Evolutionary conservation across 345 rosid genomes (phyloP).

Genomic region (Hibiscus tridactylites): DNA sequence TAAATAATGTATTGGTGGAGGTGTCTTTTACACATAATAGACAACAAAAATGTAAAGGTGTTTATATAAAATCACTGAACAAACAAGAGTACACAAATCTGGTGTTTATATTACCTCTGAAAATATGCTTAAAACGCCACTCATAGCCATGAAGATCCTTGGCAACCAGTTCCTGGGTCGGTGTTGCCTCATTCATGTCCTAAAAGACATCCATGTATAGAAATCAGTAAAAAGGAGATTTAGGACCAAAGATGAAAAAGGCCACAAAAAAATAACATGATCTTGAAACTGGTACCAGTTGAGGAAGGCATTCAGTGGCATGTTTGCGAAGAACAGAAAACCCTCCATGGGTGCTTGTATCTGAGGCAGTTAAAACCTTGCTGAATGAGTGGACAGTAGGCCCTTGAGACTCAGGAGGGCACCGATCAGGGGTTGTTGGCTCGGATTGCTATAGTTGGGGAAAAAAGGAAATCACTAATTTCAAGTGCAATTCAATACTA

Average conservation of each 20-base stretch:
- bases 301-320: slow-evolving; percentile 89
- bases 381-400: slow-evolving; percentile 61
- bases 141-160: slow-evolving; percentile 84
- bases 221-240: not conserved
- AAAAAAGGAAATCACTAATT: not conserved
- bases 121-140: slow-evolving; percentile 93
- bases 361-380: slow-evolving; percentile 33
- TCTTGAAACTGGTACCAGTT: slow-evolving; percentile 39
- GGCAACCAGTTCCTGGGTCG: slow-evolving; percentile 86
- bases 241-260: not conserved
- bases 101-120: slow-evolving; percentile 46
- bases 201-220: slow-evolving; percentile 20
- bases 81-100: not conserved
- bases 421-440: slow-evolving; percentile 44
- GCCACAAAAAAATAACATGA: not conserved
- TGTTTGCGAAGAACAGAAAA: slow-evolving; percentile 26
- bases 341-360: too few species aligned
- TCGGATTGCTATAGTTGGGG: slow-evolving; percentile 38
- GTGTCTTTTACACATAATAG: not conserved
- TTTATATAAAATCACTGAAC: too few species aligned
- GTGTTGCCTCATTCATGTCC: slow-evolving; percentile 85
- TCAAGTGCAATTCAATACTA: not conserved
- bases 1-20: not conserved
- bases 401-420: slow-evolving; percentile 33
- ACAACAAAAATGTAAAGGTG: too few species aligned